These are phyloP conservation scores for Alternaria sp. DNA, from an alignment of 2,329 filamentous ascomycete genomes.

Conservation along the genomic window DNA sequence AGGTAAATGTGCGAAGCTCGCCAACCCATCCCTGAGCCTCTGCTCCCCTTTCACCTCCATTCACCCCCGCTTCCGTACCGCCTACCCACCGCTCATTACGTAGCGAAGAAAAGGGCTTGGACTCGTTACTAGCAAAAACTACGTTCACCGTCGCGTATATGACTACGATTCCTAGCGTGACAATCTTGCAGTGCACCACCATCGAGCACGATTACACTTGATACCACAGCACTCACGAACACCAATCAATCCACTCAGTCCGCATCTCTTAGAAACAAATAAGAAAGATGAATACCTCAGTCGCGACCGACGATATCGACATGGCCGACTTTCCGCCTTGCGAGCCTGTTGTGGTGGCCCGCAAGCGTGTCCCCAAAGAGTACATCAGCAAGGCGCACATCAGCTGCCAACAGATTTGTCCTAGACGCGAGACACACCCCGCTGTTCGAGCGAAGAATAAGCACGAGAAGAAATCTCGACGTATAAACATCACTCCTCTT, in stretches of 20 bases:
- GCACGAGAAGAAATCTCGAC: not conserved
- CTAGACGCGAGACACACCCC: not conserved
- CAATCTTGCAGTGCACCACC: not conserved
- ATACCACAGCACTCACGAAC: not conserved
- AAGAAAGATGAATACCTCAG: rapidly evolving
- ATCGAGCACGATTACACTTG: not conserved
- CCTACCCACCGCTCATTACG: not conserved
- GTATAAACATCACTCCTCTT: not conserved
- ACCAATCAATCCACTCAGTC: not conserved
- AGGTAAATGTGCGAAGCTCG: not conserved
- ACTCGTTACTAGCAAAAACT: not conserved
- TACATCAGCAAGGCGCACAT: not conserved
- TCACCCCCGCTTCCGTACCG: not conserved
- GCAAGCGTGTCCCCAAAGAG: not conserved
- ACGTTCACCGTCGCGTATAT: not conserved
- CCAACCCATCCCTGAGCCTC: not conserved
- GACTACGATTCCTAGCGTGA: not conserved
- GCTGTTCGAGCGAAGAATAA: not conserved
- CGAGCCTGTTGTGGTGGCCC: not conserved
- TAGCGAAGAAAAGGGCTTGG: not conserved
- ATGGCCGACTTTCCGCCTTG: not conserved
- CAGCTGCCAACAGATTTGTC: not conserved
- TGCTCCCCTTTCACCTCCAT: not conserved
- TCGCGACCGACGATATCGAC: not conserved
- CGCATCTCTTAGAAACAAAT: not conserved